Evolutionary conservation across 257 asterid genomes (phyloP).

Genomic region (Ilex asprella): DNA sequence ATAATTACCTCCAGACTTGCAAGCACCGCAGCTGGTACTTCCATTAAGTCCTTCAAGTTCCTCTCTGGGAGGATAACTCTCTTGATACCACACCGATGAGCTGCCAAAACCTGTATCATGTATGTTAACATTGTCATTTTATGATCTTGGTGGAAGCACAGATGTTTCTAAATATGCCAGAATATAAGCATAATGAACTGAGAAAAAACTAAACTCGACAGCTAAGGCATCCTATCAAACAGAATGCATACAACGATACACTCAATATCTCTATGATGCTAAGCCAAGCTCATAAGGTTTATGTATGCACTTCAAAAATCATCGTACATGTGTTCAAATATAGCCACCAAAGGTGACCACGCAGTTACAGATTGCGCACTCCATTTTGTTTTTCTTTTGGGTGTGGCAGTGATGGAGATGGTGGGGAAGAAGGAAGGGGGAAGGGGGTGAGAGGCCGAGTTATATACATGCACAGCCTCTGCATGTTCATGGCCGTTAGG

Average conservation of each 20-base stretch:
- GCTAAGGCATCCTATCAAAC: neutral
- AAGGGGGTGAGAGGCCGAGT: too few relatives aligned
- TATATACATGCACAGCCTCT: too few relatives aligned
- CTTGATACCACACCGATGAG: conserved; percentile 91
- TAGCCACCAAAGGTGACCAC: too few relatives aligned
- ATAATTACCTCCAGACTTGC: conserved; percentile 70
- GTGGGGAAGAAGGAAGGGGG: too few relatives aligned
- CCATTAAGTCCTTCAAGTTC: conserved; percentile 87
- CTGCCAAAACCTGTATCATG: conserved; percentile 80
- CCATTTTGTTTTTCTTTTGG: too few relatives aligned
- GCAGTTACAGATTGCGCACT: too few relatives aligned
- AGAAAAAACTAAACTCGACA: conserved; percentile 5
- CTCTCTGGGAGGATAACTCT: conserved; percentile 94
- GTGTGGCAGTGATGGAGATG: too few relatives aligned
- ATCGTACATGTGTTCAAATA: too few relatives aligned
- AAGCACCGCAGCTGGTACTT: conserved; percentile 88
- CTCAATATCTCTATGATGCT: neutral
- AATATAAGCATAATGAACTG: neutral
- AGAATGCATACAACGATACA: neutral
- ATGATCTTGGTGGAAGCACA: conserved; percentile 1
- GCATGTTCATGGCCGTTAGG: too few relatives aligned
- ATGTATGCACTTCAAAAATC: neutral
- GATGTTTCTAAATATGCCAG: neutral
- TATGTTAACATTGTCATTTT: conserved; percentile 2
- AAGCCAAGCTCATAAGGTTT: neutral